Conservation (phyloP, 2,329 filamentous ascomycete genomes). For the Curvularia lunata region DNA sequence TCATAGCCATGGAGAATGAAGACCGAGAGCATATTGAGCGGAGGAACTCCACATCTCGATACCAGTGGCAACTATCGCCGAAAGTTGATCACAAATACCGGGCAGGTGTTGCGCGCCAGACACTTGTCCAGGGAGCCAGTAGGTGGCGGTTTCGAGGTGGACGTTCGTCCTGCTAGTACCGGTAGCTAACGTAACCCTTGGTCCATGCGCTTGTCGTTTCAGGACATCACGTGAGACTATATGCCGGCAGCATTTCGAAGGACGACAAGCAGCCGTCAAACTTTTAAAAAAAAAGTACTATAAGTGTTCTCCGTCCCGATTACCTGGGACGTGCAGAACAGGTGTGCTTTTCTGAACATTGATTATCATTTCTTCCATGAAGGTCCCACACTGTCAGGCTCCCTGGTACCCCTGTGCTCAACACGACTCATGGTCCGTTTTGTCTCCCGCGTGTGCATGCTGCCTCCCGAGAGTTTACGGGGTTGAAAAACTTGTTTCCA, state of each 20-base stretch:
- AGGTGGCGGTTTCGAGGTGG: slow-evolving; percentile 1
- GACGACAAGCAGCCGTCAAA: background rate
- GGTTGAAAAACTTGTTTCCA: background rate
- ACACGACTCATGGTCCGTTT: background rate
- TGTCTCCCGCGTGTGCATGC: background rate
- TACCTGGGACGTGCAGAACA: too few species aligned
- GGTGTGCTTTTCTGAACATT: background rate
- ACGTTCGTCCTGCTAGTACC: background rate
- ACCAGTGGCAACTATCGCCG: background rate
- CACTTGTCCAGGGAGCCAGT: background rate
- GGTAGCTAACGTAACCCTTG: background rate
- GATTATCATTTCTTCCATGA: background rate
- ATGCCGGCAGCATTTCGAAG: background rate
- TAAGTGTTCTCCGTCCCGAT: background rate
- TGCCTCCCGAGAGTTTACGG: background rate
- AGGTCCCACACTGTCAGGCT: background rate
- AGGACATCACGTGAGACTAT: background rate
- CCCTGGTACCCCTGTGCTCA: background rate
- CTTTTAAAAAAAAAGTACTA: background rate
- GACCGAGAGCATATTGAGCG: background rate
- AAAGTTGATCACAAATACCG: background rate
- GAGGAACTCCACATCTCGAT: background rate
- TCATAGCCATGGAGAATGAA: background rate
- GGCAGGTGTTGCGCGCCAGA: background rate
- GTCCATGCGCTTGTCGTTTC: background rate